These are phyloP conservation scores for Leccinum barrowsii DNA, from an alignment of 768 basidiomycete genomes.

Conservation along the genomic window DNA sequence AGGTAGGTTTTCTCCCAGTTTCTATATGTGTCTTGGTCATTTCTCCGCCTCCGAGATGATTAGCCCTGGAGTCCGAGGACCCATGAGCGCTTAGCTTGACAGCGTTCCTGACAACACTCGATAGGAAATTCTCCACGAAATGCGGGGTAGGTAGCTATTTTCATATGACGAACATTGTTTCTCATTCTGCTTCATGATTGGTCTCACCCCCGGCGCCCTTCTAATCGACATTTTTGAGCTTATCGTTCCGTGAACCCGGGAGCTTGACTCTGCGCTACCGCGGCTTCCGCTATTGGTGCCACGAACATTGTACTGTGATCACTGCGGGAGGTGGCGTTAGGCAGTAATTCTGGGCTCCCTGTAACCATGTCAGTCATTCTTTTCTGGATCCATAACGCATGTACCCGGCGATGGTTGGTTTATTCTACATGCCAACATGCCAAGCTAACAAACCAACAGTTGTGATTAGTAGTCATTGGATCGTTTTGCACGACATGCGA, in stretches of 20 bases:
- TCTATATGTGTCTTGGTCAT: background rate
- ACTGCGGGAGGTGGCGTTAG: background rate
- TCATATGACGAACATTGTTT: background rate
- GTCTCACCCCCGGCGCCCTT: background rate
- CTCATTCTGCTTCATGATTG: background rate
- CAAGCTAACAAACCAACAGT: background rate
- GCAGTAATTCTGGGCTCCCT: background rate
- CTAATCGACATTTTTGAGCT: background rate
- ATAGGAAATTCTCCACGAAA: background rate
- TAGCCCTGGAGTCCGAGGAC: slow-evolving; percentile 1
- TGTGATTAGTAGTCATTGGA: background rate
- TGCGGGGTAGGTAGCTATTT: slow-evolving; percentile 5
- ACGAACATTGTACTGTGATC: background rate
- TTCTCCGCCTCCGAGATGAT: slow-evolving; percentile 1
- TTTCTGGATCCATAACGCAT: background rate
- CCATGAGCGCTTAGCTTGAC: background rate
- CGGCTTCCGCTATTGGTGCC: background rate
- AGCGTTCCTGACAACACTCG: slow-evolving; percentile 5
- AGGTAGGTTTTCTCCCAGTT: background rate
- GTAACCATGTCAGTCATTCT: background rate
- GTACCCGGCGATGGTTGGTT: background rate
- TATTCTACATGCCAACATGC: background rate
- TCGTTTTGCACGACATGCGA: background rate
- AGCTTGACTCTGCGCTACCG: background rate
- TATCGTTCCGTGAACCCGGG: background rate